Evolutionary conservation across 371 early-diverging fungal species (phyloP), one percentile per base, ranked within the genome.

Genomic region (Batkoa obscura): DNA sequence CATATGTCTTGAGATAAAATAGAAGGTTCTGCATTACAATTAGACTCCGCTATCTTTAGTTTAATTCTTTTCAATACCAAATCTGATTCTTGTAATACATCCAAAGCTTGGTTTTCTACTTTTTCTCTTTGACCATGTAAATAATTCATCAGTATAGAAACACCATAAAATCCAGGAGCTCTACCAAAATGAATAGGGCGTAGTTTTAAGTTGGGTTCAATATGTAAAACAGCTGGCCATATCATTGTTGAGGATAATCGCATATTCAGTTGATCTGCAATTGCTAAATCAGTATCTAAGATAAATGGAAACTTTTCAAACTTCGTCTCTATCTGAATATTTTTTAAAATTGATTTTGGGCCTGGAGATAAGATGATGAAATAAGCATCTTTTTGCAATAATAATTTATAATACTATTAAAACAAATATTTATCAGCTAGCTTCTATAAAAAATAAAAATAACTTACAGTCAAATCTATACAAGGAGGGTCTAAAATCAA

Each of bases 71-170:
- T 45, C 15, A 45, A 45, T 13, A 23, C 38, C 3, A 53, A 32
- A 37, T 30, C 8, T 12, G 53, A 12, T 31, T 53, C 32, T 3
- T 53, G 34, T 3, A 53, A 13, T 10, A 53, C 39, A 41, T 53
- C 53, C 42, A 53, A 35, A 5, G 38, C 39, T 53, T 12, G 34
- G n/a, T 53, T 53, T 53, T 53, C 38, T 13, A 53, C 9, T 31
- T 53, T 53, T 34, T 53, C 38, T n/a, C 53, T 9, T 31, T 53
- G 32, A 5, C 34, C 13, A 23, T 53, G 35, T n/a, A 53, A n/a
- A 23, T 32, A 53, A 13, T 31, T 36, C 13, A 53, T 53, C 10
- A 53, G 34, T 23, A 53, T 34, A 32, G 53, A 53, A 35, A 53
- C n/a, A 5, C 53, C 38, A 13, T 37, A 37, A 15, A 53, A 53